Conservation (phyloP, 805 yeast species). For the Saturnispora mendoncae region DNA sequence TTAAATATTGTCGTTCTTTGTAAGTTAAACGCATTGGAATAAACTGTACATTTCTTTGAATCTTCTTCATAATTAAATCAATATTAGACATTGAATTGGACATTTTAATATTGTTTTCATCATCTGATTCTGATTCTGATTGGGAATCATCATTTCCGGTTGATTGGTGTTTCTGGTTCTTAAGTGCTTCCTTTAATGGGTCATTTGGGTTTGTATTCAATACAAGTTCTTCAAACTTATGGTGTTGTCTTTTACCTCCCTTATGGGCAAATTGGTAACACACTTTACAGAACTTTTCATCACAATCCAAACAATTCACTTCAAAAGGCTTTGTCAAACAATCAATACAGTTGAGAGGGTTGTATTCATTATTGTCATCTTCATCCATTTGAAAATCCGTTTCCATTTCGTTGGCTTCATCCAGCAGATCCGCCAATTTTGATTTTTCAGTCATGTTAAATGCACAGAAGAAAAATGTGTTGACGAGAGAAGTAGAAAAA, state of each 20-base stretch:
- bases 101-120: conserved; percentile 11
- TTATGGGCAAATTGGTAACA: conserved; percentile 63
- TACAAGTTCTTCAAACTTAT: conserved; percentile 27
- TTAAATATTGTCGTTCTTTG: conserved; percentile 60
- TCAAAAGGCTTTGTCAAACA: conserved; percentile 69
- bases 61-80: conserved; percentile 27
- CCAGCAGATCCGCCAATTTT: conserved; percentile 23
- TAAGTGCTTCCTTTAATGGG: conserved; percentile 15
- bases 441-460: conserved; percentile 10
- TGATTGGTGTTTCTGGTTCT: conserved; percentile 15
- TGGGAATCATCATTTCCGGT: conserved; percentile 13
- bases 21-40: conserved; percentile 62
- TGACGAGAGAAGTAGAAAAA: not conserved
- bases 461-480: not conserved
- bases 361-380: conserved; percentile 26
- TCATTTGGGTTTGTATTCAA: conserved; percentile 11
- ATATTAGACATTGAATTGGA: conserved; percentile 7
- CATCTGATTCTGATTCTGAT: conserved; percentile 16
- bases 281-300: conserved; percentile 59
- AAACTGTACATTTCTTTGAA: conserved; percentile 39
- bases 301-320: conserved; percentile 51
- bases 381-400: conserved; percentile 4
- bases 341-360: conserved; percentile 41
- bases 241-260: conserved; percentile 52
- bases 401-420: conserved; percentile 16